Conservation (phyloP, 192 early-diverging fungal genomes). For the Backusella morwellensis region DNA sequence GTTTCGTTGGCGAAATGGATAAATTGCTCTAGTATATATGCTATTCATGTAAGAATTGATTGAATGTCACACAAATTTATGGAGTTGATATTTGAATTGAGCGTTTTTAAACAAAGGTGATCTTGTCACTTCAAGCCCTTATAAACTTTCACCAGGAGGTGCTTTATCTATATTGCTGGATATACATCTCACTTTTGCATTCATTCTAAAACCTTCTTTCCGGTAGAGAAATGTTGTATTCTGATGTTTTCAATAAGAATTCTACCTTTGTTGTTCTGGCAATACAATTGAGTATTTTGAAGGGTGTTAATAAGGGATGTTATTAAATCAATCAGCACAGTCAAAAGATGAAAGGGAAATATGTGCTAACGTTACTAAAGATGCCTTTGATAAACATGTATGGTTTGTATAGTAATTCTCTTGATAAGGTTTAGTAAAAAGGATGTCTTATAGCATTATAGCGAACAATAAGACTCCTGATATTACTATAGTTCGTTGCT, state of each 20-base stretch:
- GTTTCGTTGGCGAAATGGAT: too few relatives aligned
- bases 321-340: background rate
- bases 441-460: too few relatives aligned
- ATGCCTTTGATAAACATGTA: background rate
- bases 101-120: too few relatives aligned
- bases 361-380: background rate
- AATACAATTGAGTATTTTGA: background rate
- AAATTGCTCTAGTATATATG: too few relatives aligned
- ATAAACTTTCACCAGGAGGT: too few relatives aligned
- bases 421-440: background rate
- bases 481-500: background rate
- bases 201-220: too few relatives aligned
- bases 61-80: too few relatives aligned
- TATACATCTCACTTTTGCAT: too few relatives aligned
- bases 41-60: too few relatives aligned
- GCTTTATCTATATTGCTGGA: too few relatives aligned
- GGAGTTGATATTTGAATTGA: too few relatives aligned
- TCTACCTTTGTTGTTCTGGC: background rate
- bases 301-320: background rate
- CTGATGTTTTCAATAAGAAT: background rate
- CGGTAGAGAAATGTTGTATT: background rate
- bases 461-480: background rate
- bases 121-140: too few relatives aligned
- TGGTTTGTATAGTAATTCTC: background rate
- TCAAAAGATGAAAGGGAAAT: conserved; percentile 1